Base-by-base conservation (phyloP, 768 basidiomycete species). In the Lactarius sanguifluus region DNA sequence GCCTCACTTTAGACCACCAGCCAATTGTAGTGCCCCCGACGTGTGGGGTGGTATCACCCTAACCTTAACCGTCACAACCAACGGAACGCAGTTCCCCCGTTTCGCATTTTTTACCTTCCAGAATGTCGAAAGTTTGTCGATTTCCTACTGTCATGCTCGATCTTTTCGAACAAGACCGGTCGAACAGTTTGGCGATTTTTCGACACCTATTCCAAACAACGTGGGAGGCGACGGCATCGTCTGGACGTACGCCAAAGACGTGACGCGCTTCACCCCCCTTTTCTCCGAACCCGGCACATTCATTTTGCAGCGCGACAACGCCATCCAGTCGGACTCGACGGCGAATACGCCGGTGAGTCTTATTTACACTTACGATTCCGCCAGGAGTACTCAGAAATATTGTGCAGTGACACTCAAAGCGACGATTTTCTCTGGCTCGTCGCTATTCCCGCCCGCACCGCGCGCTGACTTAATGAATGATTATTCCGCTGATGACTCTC, bases 41-140 rank as follows among this genome's bases (percentile, higher is more conserved):
- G 84, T 86, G 6, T 92, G 91, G 91, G 83, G 88, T 8, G 90
- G 84, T 0, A 80, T 93, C 40, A 88, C 85, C 12, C 78, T 92
- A 34, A 91, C 91, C 73, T 86, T 91, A 70, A 91, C 91, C 0
- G 88, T 88, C 23, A 88, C 89, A 2, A 86, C 85, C 63, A 92
- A 90, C 63, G 91, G 91, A 55, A 89, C 87, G 10, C 89, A 91
- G 73, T 90, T 83, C 65, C 88, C 90, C 72, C 83, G 90, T 30
- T 78, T 91, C 7, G 88, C 83, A 2, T 82, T 86, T 18, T 89
- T 93, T 70, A 89, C 88, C 5, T 87, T 91, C 73, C 85, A 90
- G 36, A 86, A 90, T 71, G 88, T 89, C 5, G 91, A 92, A 75
- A 90, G 88, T 89, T 71, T 67, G 85, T 73, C 34, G n/a, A 34